Conservation (phyloP, 2,329 filamentous ascomycete genomes). For the Cercospora zeae-maydis region DNA sequence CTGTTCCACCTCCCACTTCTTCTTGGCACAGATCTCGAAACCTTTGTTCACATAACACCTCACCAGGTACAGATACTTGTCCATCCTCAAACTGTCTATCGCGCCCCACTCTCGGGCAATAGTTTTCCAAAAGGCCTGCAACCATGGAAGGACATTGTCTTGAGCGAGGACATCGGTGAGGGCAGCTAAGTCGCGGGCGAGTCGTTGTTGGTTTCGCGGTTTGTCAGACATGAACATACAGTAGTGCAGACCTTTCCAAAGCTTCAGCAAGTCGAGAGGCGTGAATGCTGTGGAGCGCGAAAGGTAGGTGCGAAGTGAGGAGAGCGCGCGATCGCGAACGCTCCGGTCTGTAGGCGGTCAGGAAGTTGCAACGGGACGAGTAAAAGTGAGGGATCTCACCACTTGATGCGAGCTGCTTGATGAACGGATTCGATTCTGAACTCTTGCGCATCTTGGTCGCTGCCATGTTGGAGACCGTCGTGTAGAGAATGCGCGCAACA, state of each 20-base stretch:
- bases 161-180: conserved; percentile 58
- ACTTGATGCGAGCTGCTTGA: conserved; percentile 79
- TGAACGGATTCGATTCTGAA: conserved; percentile 54
- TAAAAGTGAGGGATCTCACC: conserved; percentile 58
- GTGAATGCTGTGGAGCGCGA: conserved; percentile 59
- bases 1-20: conserved; percentile 32
- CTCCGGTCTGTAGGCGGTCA: conserved; percentile 26
- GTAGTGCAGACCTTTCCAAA: conserved; percentile 95
- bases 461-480: conserved; percentile 17
- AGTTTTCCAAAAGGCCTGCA: conserved; percentile 52
- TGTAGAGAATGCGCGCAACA: background rate
- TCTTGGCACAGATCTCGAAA: conserved; percentile 50
- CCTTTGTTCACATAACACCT: conserved; percentile 72
- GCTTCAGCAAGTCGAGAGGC: conserved; percentile 71
- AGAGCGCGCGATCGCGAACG: conserved; percentile 51
- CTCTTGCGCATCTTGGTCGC: conserved; percentile 13
- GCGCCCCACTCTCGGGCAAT: conserved; percentile 51
- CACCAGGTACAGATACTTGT: conserved; percentile 88
- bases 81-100: conserved; percentile 59
- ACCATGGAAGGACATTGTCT: conserved; percentile 41
- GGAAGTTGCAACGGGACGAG: background rate
- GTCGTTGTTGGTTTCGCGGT: conserved; percentile 77
- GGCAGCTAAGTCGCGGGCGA: conserved; percentile 71
- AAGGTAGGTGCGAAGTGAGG: conserved; percentile 75
- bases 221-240: conserved; percentile 88